Percentiles rank a stretch among this genome's conserved stretches.
These are phyloP conservation scores for Kentomonas sorsogonicus DNA, from an alignment of 208 protist genomes.

Conservation along the genomic window DNA sequence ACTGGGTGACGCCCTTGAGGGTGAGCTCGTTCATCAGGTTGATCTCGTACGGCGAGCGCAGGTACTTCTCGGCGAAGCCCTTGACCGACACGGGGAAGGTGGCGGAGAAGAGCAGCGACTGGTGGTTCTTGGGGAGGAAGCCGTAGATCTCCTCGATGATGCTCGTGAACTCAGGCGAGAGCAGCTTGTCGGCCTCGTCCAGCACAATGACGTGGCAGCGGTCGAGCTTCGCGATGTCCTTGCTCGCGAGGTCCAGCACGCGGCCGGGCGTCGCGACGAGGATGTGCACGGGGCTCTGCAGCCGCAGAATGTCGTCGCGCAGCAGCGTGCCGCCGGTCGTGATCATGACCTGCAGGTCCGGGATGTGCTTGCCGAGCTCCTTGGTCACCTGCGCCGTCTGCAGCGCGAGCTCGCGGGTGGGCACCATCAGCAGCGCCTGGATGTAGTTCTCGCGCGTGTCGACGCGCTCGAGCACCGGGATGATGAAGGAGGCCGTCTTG, in stretches of 20 bases:
- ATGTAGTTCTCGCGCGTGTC: conserved; percentile 90
- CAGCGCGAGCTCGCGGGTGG: conserved; percentile 97
- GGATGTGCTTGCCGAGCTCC: conserved; percentile 97
- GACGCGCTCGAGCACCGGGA: conserved; percentile 97
- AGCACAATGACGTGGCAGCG: conserved; percentile 94
- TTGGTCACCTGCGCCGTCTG: conserved; percentile 98
- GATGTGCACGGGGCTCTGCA: conserved; percentile 96
- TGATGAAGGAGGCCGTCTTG: conserved; percentile 99
- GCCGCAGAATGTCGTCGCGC: conserved; percentile 97
- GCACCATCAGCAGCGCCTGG: conserved; percentile 98
- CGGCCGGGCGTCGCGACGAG: conserved; percentile 99
- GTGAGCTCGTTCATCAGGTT: conserved; percentile 99
- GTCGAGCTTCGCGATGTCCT: conserved; percentile 91
- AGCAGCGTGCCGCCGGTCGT: conserved; percentile 97
- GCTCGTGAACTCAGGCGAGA: conserved; percentile 95
- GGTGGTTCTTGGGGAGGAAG: conserved; percentile 83
- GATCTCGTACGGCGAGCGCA: conserved; percentile 96
- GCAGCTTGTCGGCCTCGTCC: conserved; percentile 99
- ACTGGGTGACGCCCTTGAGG: conserved; percentile 98
- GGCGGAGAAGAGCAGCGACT: conserved; percentile 98
- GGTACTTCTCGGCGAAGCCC: conserved; percentile 92
- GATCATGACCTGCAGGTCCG: conserved; percentile 93
- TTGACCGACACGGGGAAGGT: conserved; percentile 97
- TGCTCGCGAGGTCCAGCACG: conserved; percentile 96
- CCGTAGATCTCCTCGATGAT: conserved; percentile 94